Evolutionary conservation across 2,329 filamentous ascomycete species (phyloP).

Genomic region (Pestalotiopsis sp.): DNA sequence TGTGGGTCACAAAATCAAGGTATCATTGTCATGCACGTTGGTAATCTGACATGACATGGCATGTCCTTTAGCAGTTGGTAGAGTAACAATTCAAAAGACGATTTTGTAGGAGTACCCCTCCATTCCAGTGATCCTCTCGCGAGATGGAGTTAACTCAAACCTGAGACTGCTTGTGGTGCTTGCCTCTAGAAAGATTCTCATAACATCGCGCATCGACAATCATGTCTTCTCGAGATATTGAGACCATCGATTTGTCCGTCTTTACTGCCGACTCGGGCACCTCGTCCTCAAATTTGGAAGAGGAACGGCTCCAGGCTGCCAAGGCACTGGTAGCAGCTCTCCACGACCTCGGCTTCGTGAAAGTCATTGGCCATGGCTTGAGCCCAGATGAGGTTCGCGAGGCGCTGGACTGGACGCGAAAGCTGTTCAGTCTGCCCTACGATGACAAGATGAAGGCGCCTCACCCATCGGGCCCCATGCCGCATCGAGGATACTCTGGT

Average conservation of each 20-base stretch:
- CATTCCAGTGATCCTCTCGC: too few species aligned
- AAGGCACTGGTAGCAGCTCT: constrained; percentile 20
- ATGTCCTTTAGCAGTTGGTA: too few species aligned
- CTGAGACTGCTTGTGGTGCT: too few species aligned
- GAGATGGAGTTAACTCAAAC: too few species aligned
- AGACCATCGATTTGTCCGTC: background rate
- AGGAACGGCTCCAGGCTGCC: background rate
- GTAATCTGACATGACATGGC: too few species aligned
- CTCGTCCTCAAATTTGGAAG: too few species aligned
- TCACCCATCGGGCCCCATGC: constrained; percentile 21
- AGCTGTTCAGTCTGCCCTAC: constrained; percentile 23
- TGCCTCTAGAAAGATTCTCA: too few species aligned
- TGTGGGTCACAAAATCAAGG: too few species aligned
- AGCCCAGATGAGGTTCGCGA: constrained; percentile 17
- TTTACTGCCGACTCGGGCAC: background rate
- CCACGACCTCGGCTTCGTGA: constrained; percentile 19
- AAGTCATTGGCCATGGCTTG: constrained; percentile 22
- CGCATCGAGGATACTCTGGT: constrained; percentile 26
- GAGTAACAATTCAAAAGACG: too few species aligned
- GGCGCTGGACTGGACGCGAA: constrained; percentile 22
- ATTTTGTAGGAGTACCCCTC: too few species aligned
- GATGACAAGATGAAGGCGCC: constrained; percentile 26
- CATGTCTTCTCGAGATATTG: background rate
- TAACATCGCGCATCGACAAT: too few species aligned
- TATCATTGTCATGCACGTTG: too few species aligned